Base-by-base conservation (phyloP, 202 grass and related monocot genomes). In the Schoenoplectus tabernaemontani region DNA sequence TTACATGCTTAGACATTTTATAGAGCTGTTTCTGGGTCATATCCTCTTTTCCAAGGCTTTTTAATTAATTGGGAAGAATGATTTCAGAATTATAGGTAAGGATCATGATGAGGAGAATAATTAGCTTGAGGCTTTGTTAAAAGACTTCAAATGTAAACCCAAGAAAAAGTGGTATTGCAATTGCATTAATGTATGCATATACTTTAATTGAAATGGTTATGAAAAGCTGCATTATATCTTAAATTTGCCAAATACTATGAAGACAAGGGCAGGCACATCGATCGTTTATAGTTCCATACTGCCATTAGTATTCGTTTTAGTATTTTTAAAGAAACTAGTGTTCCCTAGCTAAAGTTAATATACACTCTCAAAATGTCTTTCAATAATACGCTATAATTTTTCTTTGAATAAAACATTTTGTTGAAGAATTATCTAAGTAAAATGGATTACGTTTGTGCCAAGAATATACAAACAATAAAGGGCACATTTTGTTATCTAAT, bases 51-150 rank as follows among this genome's bases (percentile, higher is more conserved):
- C 6, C 12, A 59, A 0, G 10, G 76, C 16, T 57, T 7, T 59
- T 78, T 78, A 30, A 32, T 59, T 42, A 19, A n/a, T n/a, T n/a
- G n/a, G 56, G 13, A 26, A 61, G 36, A 44, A 78, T 78, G 34
- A 60, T 78, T 78, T 44, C 37, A 78, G 30, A 44, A 62, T 62
- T 59, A 78, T 43, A 26, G 39, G 76, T 28, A 16, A 16, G 34
- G 54, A 41, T 26, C 38, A 42, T 60, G 16, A 74, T 53, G 13
- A 74, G 28, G n/a, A 78, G 19, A 78, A 78, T 62, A 78, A 78
- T 62, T 62, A 19, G 7, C 23, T 46, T 78, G 33, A 53, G 75
- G 42, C 33, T 16, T 59, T 42, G 46, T 51, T 78, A 26, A 78
- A 78, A 43, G 34, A 33, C 38, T 42, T 60, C 13, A 74, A 30